These are phyloP conservation scores for Chenopodium berlandieri DNA, from an alignment of 148 eudicot species.

Conservation along the genomic window DNA sequence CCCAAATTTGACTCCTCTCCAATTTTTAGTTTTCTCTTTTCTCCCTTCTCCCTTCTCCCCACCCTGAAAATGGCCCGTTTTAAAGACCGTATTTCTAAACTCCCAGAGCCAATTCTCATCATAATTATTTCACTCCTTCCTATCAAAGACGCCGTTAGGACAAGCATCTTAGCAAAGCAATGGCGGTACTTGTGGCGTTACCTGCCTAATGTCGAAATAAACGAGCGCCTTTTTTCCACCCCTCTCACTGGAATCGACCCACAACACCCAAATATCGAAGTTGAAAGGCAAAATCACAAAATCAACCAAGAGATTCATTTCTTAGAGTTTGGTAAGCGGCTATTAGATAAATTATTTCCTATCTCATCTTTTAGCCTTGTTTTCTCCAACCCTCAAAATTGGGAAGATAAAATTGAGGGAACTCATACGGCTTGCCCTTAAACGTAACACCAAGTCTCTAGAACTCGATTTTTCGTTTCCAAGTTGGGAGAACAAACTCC, in stretches of 20 bases:
- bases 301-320: not conserved
- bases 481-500: not conserved
- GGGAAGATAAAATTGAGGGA: not conserved
- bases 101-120: slow-evolving; percentile 23
- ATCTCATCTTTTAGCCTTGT: slow-evolving; percentile 23
- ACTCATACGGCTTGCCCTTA: slow-evolving; percentile 21
- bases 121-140: slow-evolving; percentile 37
- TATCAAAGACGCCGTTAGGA: slow-evolving; percentile 35
- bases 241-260: not conserved
- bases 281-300: not conserved
- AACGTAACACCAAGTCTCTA: slow-evolving; percentile 19
- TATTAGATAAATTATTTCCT: not conserved
- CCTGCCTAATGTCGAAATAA: slow-evolving; percentile 22
- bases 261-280: not conserved
- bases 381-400: slow-evolving; percentile 27
- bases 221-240: slow-evolving; percentile 18
- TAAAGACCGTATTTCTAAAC: slow-evolving; percentile 11
- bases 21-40: too few species aligned
- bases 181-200: slow-evolving; percentile 29
- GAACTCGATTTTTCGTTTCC: slow-evolving; percentile 39
- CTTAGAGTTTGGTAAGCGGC: not conserved
- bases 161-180: slow-evolving; percentile 21
- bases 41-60: too few species aligned
- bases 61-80: not conserved
- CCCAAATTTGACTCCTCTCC: too few species aligned